These are phyloP conservation scores for Lepraria neglecta DNA, from an alignment of 495 filamentous ascomycete species.

Conservation along the genomic window DNA sequence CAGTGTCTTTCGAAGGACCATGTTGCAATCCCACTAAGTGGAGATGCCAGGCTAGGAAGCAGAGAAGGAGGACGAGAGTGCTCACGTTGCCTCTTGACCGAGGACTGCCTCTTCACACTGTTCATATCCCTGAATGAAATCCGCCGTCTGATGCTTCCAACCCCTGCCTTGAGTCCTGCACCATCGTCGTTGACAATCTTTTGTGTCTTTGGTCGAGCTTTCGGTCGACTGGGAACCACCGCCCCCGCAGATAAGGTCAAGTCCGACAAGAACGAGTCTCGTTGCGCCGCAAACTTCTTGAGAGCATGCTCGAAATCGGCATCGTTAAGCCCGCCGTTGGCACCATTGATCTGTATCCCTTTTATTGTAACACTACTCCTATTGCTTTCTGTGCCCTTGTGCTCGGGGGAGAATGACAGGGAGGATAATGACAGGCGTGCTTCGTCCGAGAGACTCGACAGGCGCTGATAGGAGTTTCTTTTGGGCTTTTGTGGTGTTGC, in stretches of 20 bases:
- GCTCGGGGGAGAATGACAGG: conserved; percentile 48
- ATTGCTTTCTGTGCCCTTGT: conserved; percentile 68
- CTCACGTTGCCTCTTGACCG: conserved; percentile 70
- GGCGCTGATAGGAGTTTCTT: conserved; percentile 58
- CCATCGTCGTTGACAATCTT: conserved; percentile 73
- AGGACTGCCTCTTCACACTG: conserved; percentile 84
- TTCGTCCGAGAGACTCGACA: conserved; percentile 59
- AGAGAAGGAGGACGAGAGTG: conserved; percentile 12
- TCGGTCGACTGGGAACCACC: conserved; percentile 59
- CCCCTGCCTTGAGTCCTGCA: conserved; percentile 46
- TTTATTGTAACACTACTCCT: conserved; percentile 83
- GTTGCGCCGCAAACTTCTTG: conserved; percentile 86
- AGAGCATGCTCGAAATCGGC: conserved; percentile 91
- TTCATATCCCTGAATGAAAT: conserved; percentile 91
- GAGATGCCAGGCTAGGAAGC: neutral
- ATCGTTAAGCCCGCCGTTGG: conserved; percentile 44
- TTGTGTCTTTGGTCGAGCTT: conserved; percentile 68
- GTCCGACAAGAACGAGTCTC: conserved; percentile 90
- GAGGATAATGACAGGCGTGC: conserved; percentile 59
- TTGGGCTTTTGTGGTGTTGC: conserved; percentile 54
- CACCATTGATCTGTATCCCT: conserved; percentile 42
- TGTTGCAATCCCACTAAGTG: neutral
- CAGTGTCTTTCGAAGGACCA: neutral
- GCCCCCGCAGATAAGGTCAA: conserved; percentile 84
- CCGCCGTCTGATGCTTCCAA: conserved; percentile 76